Conservation (phyloP, 106 monocot genomes). For the Alisma plantagoaquatica region DNA sequence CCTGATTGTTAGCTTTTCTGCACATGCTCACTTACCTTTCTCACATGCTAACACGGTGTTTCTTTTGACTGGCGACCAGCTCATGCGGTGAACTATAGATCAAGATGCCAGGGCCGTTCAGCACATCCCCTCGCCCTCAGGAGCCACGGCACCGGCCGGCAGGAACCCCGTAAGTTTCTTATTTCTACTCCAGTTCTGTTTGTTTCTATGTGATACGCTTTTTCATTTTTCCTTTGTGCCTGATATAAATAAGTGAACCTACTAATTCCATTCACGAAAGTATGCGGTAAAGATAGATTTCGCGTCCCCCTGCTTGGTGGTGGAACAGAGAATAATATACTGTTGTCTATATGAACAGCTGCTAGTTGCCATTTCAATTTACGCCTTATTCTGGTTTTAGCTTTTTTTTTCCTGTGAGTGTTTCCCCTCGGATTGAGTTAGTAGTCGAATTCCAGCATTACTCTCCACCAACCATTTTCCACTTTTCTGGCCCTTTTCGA, state of each 20-base stretch:
- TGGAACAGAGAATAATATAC: not conserved
- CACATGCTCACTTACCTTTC: no score
- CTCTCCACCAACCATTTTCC: no score
- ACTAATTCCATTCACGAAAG: not conserved
- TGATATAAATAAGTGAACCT: not conserved
- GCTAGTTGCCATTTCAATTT: no score
- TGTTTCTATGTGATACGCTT: not conserved
- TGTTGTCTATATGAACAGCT: no score
- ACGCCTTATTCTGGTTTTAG: no score
- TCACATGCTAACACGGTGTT: no score
- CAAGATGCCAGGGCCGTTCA: slow-evolving; percentile 1
- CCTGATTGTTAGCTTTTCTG: no score
- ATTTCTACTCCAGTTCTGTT: not conserved
- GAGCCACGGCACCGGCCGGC: slow-evolving; percentile 8
- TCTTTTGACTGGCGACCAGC: not conserved
- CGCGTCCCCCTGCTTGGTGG: not conserved
- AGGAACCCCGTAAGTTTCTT: slow-evolving; percentile 9
- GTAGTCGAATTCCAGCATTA: no score
- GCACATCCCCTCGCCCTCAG: not conserved
- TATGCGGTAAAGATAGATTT: no score
- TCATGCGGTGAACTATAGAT: not conserved
- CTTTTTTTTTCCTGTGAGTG: no score
- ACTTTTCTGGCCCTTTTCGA: no score
- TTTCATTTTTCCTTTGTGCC: not conserved
- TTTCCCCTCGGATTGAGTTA: no score